Evolutionary conservation across 352 stramenopile species (phyloP).

Genomic region (Phytopythium boreale): DNA sequence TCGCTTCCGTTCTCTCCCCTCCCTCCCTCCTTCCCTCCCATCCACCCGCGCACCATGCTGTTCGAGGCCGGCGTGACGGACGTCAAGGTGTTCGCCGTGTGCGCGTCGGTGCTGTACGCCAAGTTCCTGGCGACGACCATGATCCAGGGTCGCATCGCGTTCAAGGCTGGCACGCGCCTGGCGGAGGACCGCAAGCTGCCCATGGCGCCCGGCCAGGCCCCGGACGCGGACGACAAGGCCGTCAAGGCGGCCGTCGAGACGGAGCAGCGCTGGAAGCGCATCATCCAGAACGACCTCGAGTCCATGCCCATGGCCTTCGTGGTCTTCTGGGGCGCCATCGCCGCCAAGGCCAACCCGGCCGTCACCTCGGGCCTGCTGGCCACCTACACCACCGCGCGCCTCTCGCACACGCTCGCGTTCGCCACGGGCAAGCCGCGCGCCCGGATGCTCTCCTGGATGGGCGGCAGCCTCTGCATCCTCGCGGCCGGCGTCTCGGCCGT

Average conservation of each 20-base stretch:
- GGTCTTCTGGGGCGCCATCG: slow-evolving; percentile 39
- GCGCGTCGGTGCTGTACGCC: slow-evolving; percentile 47
- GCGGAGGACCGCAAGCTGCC: slow-evolving; percentile 33
- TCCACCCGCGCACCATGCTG: slow-evolving; percentile 11
- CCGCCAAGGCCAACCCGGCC: slow-evolving; percentile 26
- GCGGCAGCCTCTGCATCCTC: slow-evolving; percentile 23
- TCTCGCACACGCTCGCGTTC: slow-evolving; percentile 42
- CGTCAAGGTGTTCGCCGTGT: slow-evolving; percentile 34
- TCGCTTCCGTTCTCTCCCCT: too few relatives aligned
- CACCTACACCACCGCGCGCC: slow-evolving; percentile 37
- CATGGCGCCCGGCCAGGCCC: slow-evolving; percentile 12
- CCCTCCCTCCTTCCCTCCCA: neutral
- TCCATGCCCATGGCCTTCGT: slow-evolving; percentile 47
- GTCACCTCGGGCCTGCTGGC: slow-evolving; percentile 29
- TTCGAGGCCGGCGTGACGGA: slow-evolving; percentile 12
- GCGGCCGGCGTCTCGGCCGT: slow-evolving; percentile 17
- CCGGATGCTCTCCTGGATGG: slow-evolving; percentile 29
- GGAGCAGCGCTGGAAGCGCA: slow-evolving; percentile 52
- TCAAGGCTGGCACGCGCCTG: slow-evolving; percentile 38
- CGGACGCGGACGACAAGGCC: slow-evolving; percentile 27
- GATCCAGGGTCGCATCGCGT: slow-evolving; percentile 42
- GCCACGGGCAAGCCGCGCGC: slow-evolving; percentile 26
- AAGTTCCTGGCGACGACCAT: slow-evolving; percentile 55
- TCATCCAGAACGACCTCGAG: slow-evolving; percentile 56
- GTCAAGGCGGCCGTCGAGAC: slow-evolving; percentile 21